Percentiles rank a stretch among this genome's conserved stretches.
phyloP scores from a whole-genome alignment of 148 eudicot species.

The Vaccinium macrocarpon region DNA sequence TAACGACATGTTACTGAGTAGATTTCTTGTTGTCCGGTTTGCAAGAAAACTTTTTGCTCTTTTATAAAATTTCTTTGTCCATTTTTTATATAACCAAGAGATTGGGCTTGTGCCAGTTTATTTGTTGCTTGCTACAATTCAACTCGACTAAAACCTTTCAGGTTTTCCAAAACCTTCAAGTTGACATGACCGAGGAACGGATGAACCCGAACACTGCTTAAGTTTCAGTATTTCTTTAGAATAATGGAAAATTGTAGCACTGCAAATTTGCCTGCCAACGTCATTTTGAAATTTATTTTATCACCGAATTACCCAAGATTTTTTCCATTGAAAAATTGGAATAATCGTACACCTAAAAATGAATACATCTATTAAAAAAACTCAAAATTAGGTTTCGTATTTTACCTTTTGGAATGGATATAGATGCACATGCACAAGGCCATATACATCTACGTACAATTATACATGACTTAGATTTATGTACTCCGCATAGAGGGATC shows the following conservation, averaged over 20 bases:
- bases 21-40: neutral
- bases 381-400: neutral
- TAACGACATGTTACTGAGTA: neutral
- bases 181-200: neutral
- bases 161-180: neutral
- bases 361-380: neutral
- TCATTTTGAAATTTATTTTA: neutral
- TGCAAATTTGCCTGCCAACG: neutral
- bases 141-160: too few species aligned
- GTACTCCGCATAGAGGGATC: neutral
- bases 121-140: too few species aligned
- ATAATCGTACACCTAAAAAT: neutral
- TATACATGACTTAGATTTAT: neutral
- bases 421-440: neutral
- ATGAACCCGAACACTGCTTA: neutral
- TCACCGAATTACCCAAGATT: neutral
- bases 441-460: neutral
- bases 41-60: neutral
- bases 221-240: too few species aligned
- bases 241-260: too few species aligned
- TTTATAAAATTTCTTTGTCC: too few species aligned
- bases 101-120: too few species aligned
- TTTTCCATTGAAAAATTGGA: neutral
- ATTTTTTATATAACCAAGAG: too few species aligned
- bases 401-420: neutral